Evolutionary conservation across 371 early-diverging fungal genomes (phyloP).

Genomic region (Mucor plumbeus): DNA sequence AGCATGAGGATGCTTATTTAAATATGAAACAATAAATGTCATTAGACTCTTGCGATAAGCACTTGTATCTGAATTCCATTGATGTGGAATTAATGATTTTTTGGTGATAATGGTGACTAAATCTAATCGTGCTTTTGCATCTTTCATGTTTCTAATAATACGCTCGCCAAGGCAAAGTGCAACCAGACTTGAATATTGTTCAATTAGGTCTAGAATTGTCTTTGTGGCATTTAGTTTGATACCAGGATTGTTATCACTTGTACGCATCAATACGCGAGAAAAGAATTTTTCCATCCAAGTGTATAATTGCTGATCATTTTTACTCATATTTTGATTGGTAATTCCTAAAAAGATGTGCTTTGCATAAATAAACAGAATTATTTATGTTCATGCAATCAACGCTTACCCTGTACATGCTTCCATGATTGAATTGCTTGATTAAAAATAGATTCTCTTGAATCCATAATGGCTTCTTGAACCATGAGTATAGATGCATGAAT

Average conservation of each 20-base stretch:
- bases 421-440: conserved; percentile 56
- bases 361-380: too few relatives aligned
- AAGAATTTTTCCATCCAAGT: conserved; percentile 53
- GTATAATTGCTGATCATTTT: neutral
- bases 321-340: neutral
- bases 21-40: conserved; percentile 59
- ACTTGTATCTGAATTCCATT: conserved; percentile 28
- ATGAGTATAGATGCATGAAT: conserved; percentile 65
- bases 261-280: conserved; percentile 59
- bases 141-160: conserved; percentile 44
- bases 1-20: conserved; percentile 60
- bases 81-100: conserved; percentile 46
- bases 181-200: conserved; percentile 52
- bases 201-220: conserved; percentile 56
- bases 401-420: conserved; percentile 55
- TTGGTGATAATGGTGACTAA: conserved; percentile 56
- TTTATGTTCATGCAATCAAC: too few relatives aligned
- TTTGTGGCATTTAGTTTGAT: conserved; percentile 56
- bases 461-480: conserved; percentile 63
- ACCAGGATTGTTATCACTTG: conserved; percentile 65
- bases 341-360: neutral
- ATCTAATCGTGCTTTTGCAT: conserved; percentile 55
- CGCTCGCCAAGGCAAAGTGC: conserved; percentile 48
- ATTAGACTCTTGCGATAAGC: conserved; percentile 42
- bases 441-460: conserved; percentile 67